Evolutionary conservation across 2,329 filamentous ascomycete species (phyloP), one percentile per base, ranked within the genome.

Genomic region (Alternaria gansuensis): DNA sequence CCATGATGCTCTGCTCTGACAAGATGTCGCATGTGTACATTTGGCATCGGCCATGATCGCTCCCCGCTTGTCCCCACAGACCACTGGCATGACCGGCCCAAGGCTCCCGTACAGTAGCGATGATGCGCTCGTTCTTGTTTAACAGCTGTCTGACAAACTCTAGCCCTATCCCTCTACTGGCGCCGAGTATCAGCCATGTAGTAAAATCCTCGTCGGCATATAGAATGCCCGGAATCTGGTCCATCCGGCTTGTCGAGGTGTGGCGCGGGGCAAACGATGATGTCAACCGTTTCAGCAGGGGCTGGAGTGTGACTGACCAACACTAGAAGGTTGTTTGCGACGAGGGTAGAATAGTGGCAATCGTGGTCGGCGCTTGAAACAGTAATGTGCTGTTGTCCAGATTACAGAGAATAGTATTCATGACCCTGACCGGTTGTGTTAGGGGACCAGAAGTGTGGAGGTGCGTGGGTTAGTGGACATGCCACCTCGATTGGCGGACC

Each of bases 11-110:
- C 28, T 76, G 71, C 60, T 85, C 83, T 33, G 77, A 78, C 17
- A 82, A 72, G n/a, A 87, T 79, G 73, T 87, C 84, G 71, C 83
- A 86, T 51, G 81, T 76, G 56, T 83, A 75, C 72, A 81, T 79
- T 64, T 80, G 69, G 67, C 81, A 84, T 50, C 70, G 76, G 55
- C 80, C 81, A 78, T 75, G 82, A 68, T 76, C 79, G 44, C 73
- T 71, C 54, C 81, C 73, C 64, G 79, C 68, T 68, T 80, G 64
- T 65, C 75, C 62, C 79, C 79, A 81, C 59, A 80, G 68, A 14
- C 65, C 74, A 34, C 77, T 78, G 40, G 77, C 78, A 71, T 79
- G 76, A 24, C 68, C 64, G 21, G 78, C 77, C 61, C 70, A 75
- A 26, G 76, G 68, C 60, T 81, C 79, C 34, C 83, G 78, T 14